Evolutionary conservation across 768 basidiomycete species (phyloP), one percentile per base, ranked within the genome.

Genomic region (Pholiota conissans): DNA sequence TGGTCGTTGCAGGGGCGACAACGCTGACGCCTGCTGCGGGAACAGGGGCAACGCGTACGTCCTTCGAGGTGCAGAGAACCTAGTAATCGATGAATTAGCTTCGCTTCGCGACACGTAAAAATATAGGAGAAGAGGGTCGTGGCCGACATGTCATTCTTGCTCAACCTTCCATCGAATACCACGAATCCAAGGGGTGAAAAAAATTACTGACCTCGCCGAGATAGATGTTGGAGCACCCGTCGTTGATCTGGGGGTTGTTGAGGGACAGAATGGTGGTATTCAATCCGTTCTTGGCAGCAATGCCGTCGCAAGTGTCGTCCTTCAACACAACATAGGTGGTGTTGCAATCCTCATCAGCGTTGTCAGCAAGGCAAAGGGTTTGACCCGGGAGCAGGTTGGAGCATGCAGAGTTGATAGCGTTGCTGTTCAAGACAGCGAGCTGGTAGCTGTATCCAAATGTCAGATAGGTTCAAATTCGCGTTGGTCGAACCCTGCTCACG

Each of bases 171-270:
- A 20, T 10, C 27, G 49, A 39, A 28, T 29, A 20, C 14, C 29
- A 20, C 32, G 45, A 32, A 29, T 52, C 49, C 11, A 26, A 11
- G n/a, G 29, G 34, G 13, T 20, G 52, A 50, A 28, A 34, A 35
- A 49, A 27, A 58, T 42, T n/a, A 63, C 61, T 61, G 49, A 88
- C 87, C 79, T 89, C 85, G 49, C 75, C 79, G 55, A 79, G 68
- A 70, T 83, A 83, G 52, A 89, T 76, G 72, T 86, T 86, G 30
- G 67, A 68, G 71, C 85, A 86, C 6, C 30, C 63, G 8, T 60
- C 55, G 68, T 84, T 72, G 55, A 90, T 67, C 64, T 89, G 85
- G 2, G 84, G 87, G 73, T 90, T 90, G 75, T 90, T 89, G 28
- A 74, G 64, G 59, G 76, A 67, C 22, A 91, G 73, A 20, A 79